phyloP scores from a whole-genome alignment of 139 green algal genomes.

The Closterium sp. region DNA sequence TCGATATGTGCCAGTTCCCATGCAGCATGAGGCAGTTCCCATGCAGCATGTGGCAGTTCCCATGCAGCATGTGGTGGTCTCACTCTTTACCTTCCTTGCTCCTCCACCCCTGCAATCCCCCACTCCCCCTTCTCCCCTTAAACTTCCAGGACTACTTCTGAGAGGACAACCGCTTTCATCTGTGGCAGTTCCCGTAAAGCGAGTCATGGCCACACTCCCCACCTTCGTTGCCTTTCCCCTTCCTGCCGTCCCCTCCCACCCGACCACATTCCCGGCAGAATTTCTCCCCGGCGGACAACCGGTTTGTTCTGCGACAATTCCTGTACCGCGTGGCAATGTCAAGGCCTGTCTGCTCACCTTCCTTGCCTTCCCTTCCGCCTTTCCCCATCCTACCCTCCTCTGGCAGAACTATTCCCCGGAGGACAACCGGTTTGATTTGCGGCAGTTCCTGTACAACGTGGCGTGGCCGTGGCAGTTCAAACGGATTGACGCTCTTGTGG shows the following conservation, averaged over 20 bases:
- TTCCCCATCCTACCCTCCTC: no score
- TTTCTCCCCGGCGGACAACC: no score
- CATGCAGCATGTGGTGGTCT: background rate
- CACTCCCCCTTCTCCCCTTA: background rate
- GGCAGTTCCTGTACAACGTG: slow-evolving; percentile 94
- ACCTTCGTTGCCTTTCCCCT: no score
- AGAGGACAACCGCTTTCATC: slow-evolving; percentile 94
- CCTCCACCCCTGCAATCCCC: no score
- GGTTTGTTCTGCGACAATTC: no score
- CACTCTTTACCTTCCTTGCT: no score
- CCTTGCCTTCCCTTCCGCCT: no score
- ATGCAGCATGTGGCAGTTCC: background rate
- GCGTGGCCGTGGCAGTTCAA: slow-evolving; percentile 80
- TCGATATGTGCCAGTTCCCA: background rate
- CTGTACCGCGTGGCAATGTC: background rate
- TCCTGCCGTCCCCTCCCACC: no score
- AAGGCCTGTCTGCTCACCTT: background rate
- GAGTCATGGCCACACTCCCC: slow-evolving; percentile 42
- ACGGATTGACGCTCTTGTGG: slow-evolving; percentile 63
- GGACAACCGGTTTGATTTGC: slow-evolving; percentile 94
- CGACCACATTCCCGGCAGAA: no score
- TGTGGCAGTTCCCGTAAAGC: slow-evolving; percentile 95
- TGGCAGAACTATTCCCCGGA: slow-evolving; percentile 89
- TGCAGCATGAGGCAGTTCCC: background rate
- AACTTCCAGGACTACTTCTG: slow-evolving; percentile 75